phyloP scores from a whole-genome alignment of 139 green algal genomes.

The Diplosphaera chodatii region DNA sequence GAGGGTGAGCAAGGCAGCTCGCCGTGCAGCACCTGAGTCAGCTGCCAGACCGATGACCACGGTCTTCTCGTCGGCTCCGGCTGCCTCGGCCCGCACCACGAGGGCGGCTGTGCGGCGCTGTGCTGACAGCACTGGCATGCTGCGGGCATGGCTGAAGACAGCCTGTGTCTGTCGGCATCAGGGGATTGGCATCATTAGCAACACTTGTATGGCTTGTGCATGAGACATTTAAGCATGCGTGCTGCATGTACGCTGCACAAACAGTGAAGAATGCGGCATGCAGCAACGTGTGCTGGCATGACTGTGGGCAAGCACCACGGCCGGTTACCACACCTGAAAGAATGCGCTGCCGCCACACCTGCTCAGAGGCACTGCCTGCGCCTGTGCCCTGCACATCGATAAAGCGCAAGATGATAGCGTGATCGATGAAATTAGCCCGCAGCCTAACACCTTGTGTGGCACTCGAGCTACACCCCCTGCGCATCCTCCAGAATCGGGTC shows the following conservation, averaged over 20 bases:
- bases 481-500: too few relatives aligned
- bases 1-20: not conserved
- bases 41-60: constrained; percentile 96
- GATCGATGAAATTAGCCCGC: too few relatives aligned
- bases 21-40: constrained; percentile 73
- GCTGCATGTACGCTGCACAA: too few relatives aligned
- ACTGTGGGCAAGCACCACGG: too few relatives aligned
- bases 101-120: constrained; percentile 33
- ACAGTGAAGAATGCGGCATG: not conserved
- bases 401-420: too few relatives aligned
- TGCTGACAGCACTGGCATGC: not conserved
- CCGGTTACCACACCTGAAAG: not conserved
- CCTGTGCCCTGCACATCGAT: not conserved
- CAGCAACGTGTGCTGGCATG: too few relatives aligned
- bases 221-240: too few relatives aligned
- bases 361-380: not conserved
- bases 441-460: too few relatives aligned
- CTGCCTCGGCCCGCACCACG: constrained; percentile 19
- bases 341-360: not conserved
- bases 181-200: not conserved
- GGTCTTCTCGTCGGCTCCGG: constrained; percentile 45
- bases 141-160: not conserved
- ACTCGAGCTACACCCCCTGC: too few relatives aligned
- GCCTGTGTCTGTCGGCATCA: not conserved
- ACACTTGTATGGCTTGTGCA: not conserved